These are phyloP conservation scores for Pleurotus citrinopileatus DNA, from an alignment of 768 basidiomycete species.

Conservation along the genomic window DNA sequence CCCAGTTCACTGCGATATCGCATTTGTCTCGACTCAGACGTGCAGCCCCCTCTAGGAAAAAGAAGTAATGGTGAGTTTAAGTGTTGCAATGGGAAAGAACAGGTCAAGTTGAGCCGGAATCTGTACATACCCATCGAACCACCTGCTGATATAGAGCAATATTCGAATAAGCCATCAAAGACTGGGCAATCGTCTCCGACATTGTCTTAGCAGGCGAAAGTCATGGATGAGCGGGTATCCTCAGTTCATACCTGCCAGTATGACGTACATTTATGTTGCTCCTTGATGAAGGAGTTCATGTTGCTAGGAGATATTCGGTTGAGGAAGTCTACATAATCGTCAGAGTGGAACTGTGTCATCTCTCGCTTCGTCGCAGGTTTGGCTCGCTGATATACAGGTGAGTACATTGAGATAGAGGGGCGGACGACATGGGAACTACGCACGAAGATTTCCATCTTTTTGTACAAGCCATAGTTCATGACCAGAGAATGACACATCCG, in stretches of 20 bases:
- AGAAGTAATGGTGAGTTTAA: background rate
- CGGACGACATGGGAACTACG: conserved; percentile 32
- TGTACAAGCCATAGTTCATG: conserved; percentile 99
- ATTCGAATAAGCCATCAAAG: conserved; percentile 96
- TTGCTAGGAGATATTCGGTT: conserved; percentile 92
- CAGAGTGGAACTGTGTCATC: conserved; percentile 99
- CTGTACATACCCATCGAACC: conserved; percentile 80
- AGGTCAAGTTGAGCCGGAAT: background rate
- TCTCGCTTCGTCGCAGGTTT: conserved; percentile 99
- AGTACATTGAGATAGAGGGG: background rate
- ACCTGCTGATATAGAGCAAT: conserved; percentile 94
- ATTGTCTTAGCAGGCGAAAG: conserved; percentile 10
- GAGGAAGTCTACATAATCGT: conserved; percentile 98
- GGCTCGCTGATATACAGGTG: conserved; percentile 62
- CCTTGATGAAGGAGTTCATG: conserved; percentile 90
- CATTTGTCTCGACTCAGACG: conserved; percentile 79
- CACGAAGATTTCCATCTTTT: conserved; percentile 99
- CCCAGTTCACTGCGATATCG: conserved; percentile 97
- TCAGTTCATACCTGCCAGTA: background rate
- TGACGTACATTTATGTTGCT: conserved; percentile 88
- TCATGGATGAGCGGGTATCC: background rate
- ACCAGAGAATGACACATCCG: conserved; percentile 99
- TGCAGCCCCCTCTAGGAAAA: conserved; percentile 49
- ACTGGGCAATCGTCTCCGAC: conserved; percentile 95
- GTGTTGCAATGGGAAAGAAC: background rate